A percentile compares a stretch with the other conserved stretches of the same genome.
phyloP scores from a whole-genome alignment of 306 rosid species.

The Hippophae gyantsensis region DNA sequence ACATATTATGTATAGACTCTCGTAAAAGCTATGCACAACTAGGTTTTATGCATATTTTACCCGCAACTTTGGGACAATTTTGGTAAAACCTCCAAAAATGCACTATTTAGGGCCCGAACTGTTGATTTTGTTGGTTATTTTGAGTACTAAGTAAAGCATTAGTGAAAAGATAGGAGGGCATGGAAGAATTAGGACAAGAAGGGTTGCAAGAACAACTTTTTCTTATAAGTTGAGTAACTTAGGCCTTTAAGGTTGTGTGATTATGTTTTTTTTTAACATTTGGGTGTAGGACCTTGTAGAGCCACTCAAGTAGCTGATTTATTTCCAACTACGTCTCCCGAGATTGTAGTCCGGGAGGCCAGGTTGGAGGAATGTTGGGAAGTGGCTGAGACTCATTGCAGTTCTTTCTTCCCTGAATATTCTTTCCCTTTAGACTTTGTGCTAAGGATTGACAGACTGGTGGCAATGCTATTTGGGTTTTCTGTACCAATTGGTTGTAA shows the following conservation, averaged over 20 bases:
- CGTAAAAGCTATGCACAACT: too few relatives aligned
- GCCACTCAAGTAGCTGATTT: constrained; percentile 83
- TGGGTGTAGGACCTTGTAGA: constrained; percentile 62
- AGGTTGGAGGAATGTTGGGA: constrained; percentile 97
- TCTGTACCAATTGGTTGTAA: constrained; percentile 71
- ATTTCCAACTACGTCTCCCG: constrained; percentile 66
- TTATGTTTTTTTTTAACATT: constrained; percentile 13
- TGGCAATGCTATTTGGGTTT: constrained; percentile 78
- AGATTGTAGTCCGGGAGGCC: constrained; percentile 79
- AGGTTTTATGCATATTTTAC: too few relatives aligned
- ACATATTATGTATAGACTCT: too few relatives aligned
- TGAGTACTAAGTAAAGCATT: too few relatives aligned
- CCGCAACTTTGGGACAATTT: too few relatives aligned
- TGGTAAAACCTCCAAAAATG: too few relatives aligned
- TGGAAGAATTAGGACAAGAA: too few relatives aligned
- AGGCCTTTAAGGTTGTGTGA: not conserved
- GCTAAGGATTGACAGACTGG: constrained; percentile 76
- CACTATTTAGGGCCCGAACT: too few relatives aligned
- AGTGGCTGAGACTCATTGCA: constrained; percentile 99
- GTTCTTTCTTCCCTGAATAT: constrained; percentile 91
- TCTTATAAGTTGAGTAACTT: not conserved
- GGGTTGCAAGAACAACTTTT: not conserved
- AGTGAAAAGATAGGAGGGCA: too few relatives aligned
- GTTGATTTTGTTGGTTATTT: too few relatives aligned
- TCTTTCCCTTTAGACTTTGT: constrained; percentile 81